Evolutionary conservation across 129 eudicot species (phyloP).

Genomic region (Centaurea solstitialis): DNA sequence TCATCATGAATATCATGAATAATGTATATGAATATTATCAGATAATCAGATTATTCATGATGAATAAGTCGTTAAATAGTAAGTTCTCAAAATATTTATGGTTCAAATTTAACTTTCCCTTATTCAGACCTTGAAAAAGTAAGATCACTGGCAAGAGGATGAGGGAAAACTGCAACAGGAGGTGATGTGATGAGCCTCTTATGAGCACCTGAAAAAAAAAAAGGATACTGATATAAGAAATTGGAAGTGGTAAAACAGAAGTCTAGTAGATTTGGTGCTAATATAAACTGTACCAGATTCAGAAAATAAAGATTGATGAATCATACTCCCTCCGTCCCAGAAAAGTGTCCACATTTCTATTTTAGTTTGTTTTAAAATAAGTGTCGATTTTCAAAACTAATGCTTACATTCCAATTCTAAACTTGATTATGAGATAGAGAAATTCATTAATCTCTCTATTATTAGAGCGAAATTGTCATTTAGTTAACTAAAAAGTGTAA

Average conservation of each 20-base stretch:
- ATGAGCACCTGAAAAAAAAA: slow-evolving; percentile 65
- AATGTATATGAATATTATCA: not conserved
- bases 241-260: slow-evolving; percentile 6
- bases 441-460: not conserved
- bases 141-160: slow-evolving; percentile 95
- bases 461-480: not conserved
- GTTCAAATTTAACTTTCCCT: not conserved
- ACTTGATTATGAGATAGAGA: not conserved
- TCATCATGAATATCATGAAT: not conserved
- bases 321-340: not conserved
- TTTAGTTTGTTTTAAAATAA: not conserved
- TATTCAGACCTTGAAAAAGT: slow-evolving; percentile 69
- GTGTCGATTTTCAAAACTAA: not conserved
- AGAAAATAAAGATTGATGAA: not conserved
- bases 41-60: not conserved
- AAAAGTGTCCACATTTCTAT: not conserved
- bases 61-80: not conserved
- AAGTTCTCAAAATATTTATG: not conserved
- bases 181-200: slow-evolving; percentile 93
- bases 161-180: slow-evolving; percentile 98
- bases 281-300: not conserved
- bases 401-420: not conserved
- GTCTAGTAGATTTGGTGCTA: not conserved
- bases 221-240: slow-evolving; percentile 10
- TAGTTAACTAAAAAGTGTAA: not conserved